phyloP scores from a whole-genome alignment of 352 stramenopile species.

The Phytophthora hybrid region DNA sequence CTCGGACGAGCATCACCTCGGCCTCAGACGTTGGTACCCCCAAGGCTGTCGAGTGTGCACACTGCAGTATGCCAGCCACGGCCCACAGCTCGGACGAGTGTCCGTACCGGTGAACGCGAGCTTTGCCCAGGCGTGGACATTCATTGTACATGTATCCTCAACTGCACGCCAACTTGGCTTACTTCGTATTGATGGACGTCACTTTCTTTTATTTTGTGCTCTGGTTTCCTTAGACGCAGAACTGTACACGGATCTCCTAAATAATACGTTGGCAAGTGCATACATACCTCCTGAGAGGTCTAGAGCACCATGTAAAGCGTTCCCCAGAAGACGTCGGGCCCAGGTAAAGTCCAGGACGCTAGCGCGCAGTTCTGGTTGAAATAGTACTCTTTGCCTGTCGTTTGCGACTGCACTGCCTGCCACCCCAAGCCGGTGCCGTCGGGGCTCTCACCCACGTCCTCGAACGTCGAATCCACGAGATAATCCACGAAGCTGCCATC shows the following conservation, averaged over 20 bases:
- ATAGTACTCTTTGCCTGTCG: constrained; percentile 85
- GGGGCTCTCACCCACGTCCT: constrained; percentile 53
- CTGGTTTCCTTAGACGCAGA: constrained; percentile 42
- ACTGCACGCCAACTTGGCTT: background rate
- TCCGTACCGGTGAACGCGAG: constrained; percentile 74
- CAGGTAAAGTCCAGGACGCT: constrained; percentile 81
- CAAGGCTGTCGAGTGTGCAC: constrained; percentile 51
- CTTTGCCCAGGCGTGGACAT: background rate
- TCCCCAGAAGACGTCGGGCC: constrained; percentile 59
- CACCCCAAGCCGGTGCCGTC: constrained; percentile 57
- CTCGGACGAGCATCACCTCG: constrained; percentile 33
- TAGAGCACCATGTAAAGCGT: constrained; percentile 85
- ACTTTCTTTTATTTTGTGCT: constrained; percentile 37
- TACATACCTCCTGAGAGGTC: constrained; percentile 8
- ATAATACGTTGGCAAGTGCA: constrained; percentile 45
- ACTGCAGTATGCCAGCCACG: constrained; percentile 57
- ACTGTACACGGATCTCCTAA: constrained; percentile 43
- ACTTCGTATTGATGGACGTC: constrained; percentile 21
- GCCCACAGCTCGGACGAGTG: constrained; percentile 61
- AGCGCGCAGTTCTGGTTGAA: constrained; percentile 82
- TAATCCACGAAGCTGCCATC: constrained; percentile 79
- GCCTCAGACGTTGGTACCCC: constrained; percentile 27
- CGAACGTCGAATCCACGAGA: constrained; percentile 71
- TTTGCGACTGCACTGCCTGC: constrained; percentile 74
- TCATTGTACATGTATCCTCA: no score